Evolutionary conservation across 2,329 filamentous ascomycete species (phyloP).

Genomic region (Diaporthe aspalathi): DNA sequence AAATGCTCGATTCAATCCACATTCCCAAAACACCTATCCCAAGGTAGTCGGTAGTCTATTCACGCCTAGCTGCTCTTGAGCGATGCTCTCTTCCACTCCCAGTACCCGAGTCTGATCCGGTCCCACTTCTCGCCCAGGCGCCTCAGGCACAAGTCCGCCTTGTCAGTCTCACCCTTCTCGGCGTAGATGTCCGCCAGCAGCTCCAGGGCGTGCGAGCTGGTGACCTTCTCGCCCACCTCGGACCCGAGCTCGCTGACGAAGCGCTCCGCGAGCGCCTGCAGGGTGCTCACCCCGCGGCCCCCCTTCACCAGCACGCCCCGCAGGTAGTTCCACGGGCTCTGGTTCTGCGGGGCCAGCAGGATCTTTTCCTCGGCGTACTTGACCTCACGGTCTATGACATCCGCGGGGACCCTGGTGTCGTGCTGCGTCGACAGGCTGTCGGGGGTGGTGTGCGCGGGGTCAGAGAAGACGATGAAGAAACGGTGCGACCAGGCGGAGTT

Average conservation of each 20-base stretch:
- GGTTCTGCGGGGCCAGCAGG: slow-evolving; percentile 86
- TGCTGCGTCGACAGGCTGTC: slow-evolving; percentile 61
- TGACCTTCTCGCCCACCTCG: slow-evolving; percentile 62
- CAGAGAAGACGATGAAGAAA: slow-evolving; percentile 88
- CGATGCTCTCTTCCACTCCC: slow-evolving; percentile 77
- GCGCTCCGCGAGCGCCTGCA: slow-evolving; percentile 61
- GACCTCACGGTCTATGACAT: slow-evolving; percentile 79
- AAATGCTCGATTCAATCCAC: background rate
- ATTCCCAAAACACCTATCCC: background rate
- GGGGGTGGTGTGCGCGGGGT: slow-evolving; percentile 62
- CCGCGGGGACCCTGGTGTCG: slow-evolving; percentile 68
- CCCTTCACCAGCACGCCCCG: slow-evolving; percentile 79
- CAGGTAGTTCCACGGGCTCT: slow-evolving; percentile 94
- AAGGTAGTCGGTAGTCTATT: background rate
- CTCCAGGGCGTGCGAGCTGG: slow-evolving; percentile 76
- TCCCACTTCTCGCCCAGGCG: slow-evolving; percentile 89
- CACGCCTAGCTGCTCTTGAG: slow-evolving; percentile 45
- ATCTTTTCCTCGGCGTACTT: slow-evolving; percentile 80
- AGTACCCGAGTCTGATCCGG: slow-evolving; percentile 90
- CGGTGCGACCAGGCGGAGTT: slow-evolving; percentile 98
- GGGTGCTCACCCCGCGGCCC: slow-evolving; percentile 59
- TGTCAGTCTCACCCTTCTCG: slow-evolving; percentile 65
- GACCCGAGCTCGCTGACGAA: slow-evolving; percentile 61
- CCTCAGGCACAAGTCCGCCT: slow-evolving; percentile 76
- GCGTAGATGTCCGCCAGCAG: slow-evolving; percentile 76